These are phyloP conservation scores for Decorospora gaudefroyi DNA, from an alignment of 2,329 filamentous ascomycete genomes.

Conservation along the genomic window DNA sequence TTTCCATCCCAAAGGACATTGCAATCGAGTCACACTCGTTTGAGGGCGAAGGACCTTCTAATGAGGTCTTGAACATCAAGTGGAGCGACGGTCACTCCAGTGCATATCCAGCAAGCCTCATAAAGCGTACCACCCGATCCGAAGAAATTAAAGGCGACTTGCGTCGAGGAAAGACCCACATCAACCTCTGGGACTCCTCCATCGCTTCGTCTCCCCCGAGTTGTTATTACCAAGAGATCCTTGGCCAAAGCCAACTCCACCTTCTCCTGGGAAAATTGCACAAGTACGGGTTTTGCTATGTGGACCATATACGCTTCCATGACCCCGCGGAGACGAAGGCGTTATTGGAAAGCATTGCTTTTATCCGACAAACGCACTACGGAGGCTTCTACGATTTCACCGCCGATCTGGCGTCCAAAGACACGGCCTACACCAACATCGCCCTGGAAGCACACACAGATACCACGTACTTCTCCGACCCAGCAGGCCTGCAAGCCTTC, in stretches of 20 bases:
- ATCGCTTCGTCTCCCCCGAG: slow-evolving; percentile 56
- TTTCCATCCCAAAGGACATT: slow-evolving; percentile 52
- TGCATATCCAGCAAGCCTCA: slow-evolving; percentile 67
- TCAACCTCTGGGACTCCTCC: slow-evolving; percentile 46
- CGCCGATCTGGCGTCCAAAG: slow-evolving; percentile 82
- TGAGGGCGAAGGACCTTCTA: slow-evolving; percentile 18
- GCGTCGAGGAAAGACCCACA: slow-evolving; percentile 40
- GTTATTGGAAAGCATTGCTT: slow-evolving; percentile 80
- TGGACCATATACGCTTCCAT: slow-evolving; percentile 65
- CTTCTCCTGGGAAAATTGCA: slow-evolving; percentile 66
- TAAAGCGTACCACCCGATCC: slow-evolving; percentile 48
- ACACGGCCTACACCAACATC: slow-evolving; percentile 89
- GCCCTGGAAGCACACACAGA: slow-evolving; percentile 87
- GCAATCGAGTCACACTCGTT: slow-evolving; percentile 24
- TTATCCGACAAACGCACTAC: slow-evolving; percentile 90
- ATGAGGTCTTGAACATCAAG: slow-evolving; percentile 23
- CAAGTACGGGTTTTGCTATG: slow-evolving; percentile 74
- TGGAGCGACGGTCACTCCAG: slow-evolving; percentile 68
- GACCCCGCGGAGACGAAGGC: slow-evolving; percentile 64
- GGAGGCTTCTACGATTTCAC: slow-evolving; percentile 86
- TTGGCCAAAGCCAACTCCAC: slow-evolving; percentile 47
- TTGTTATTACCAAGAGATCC: slow-evolving; percentile 23
- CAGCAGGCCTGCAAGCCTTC: slow-evolving; percentile 87
- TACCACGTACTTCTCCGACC: slow-evolving; percentile 94
- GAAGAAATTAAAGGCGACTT: slow-evolving; percentile 47